Evolutionary conservation across 495 filamentous ascomycete species (phyloP).

Genomic region (Daldinia concentrica): DNA sequence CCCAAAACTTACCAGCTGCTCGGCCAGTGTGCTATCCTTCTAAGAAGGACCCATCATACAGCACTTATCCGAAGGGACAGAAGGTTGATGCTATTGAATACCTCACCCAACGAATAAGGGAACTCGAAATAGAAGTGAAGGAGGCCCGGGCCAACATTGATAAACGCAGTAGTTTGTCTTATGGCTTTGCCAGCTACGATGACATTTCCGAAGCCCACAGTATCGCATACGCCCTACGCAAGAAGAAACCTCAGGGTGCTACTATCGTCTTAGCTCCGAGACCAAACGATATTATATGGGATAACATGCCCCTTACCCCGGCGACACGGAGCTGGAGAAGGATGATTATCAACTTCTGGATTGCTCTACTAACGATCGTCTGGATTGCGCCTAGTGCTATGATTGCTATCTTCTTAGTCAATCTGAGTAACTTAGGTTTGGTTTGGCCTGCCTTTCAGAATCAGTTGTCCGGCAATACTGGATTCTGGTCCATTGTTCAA

Average conservation of each 20-base stretch:
- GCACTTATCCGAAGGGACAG: constrained; percentile 67
- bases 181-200: constrained; percentile 93
- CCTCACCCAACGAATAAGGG: constrained; percentile 81
- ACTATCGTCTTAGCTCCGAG: constrained; percentile 80
- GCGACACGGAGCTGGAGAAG: constrained; percentile 72
- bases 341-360: constrained; percentile 84
- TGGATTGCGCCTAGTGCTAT: constrained; percentile 96
- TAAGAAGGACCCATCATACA: constrained; percentile 70
- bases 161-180: constrained; percentile 85
- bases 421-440: constrained; percentile 77
- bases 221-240: constrained; percentile 81
- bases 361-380: constrained; percentile 79
- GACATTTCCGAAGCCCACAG: constrained; percentile 87
- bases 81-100: constrained; percentile 96
- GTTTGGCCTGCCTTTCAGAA: constrained; percentile 82
- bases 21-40: constrained; percentile 82
- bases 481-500: constrained; percentile 86
- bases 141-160: constrained; percentile 83
- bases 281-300: constrained; percentile 95
- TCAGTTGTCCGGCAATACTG: constrained; percentile 67
- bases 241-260: constrained; percentile 83
- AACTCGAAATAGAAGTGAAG: constrained; percentile 84
- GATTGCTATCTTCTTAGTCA: constrained; percentile 92
- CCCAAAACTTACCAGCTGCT: constrained; percentile 78
- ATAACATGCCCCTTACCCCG: constrained; percentile 80